These are phyloP conservation scores for Colletotrichum shisoi DNA, from an alignment of 2,329 filamentous ascomycete genomes.

Conservation along the genomic window DNA sequence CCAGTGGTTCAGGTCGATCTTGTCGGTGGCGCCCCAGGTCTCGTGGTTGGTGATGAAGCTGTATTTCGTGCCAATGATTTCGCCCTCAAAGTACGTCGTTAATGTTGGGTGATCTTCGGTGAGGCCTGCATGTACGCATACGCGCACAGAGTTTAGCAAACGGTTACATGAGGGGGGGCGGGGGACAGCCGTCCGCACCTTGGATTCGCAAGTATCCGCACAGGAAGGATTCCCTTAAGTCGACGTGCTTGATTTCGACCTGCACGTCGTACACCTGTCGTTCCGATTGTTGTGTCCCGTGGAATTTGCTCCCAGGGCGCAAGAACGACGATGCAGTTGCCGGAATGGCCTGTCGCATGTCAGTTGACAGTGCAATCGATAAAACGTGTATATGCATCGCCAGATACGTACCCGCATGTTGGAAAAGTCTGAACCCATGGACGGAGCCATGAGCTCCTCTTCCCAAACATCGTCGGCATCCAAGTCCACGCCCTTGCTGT, in stretches of 20 bases:
- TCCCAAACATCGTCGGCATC: constrained; percentile 35
- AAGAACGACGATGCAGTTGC: constrained; percentile 86
- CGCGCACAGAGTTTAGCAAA: constrained; percentile 22
- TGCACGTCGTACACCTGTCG: constrained; percentile 93
- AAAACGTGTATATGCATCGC: not conserved
- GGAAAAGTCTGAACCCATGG: constrained; percentile 52
- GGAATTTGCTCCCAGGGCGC: constrained; percentile 85
- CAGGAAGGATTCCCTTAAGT: constrained; percentile 90
- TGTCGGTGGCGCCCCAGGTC: constrained; percentile 89
- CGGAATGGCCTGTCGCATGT: constrained; percentile 67
- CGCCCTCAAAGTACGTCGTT: constrained; percentile 97
- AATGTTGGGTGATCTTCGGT: constrained; percentile 97
- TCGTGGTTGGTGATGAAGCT: constrained; percentile 90
- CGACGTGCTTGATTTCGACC: constrained; percentile 95
- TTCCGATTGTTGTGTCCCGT: constrained; percentile 91
- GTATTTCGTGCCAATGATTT: constrained; percentile 95
- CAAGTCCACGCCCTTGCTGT: constrained; percentile 44
- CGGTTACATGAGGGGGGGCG: constrained; percentile 27
- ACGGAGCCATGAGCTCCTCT: constrained; percentile 48
- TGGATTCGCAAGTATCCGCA: constrained; percentile 96
- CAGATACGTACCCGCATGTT: constrained; percentile 48
- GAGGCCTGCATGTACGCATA: constrained; percentile 66
- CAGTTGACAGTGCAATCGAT: constrained; percentile 14
- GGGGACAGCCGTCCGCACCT: constrained; percentile 63
- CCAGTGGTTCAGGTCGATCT: constrained; percentile 94